Conservation (phyloP, 148 eudicot species). For the Limonium bicolor region DNA sequence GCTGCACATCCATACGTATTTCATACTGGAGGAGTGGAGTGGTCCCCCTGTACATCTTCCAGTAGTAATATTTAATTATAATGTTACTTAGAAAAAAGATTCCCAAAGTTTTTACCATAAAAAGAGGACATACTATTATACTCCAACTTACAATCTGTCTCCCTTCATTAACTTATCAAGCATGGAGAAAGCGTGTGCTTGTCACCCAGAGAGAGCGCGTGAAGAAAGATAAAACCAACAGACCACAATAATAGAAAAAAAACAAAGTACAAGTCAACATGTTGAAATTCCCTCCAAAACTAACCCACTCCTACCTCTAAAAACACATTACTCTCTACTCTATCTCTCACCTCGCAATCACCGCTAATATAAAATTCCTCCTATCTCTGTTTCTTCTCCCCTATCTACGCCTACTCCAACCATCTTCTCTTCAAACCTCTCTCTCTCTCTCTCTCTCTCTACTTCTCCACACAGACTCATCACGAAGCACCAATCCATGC, state of each 20-base stretch:
- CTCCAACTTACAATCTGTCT: too few species aligned
- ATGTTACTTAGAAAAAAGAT: too few species aligned
- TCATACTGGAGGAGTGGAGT: too few species aligned
- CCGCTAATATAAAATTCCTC: neutral
- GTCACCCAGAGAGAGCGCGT: too few species aligned
- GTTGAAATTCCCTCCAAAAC: constrained; percentile 15
- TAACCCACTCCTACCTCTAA: neutral
- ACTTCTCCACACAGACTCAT: neutral
- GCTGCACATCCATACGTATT: too few species aligned
- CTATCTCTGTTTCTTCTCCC: neutral
- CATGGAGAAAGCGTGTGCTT: too few species aligned
- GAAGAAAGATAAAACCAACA: too few species aligned
- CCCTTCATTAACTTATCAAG: too few species aligned
- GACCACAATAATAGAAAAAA: neutral
- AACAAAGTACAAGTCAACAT: constrained; percentile 5
- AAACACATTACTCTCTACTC: neutral
- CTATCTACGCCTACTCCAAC: neutral
- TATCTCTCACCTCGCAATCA: neutral
- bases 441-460: neutral
- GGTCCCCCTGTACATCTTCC: too few species aligned
- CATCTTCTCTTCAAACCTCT: neutral
- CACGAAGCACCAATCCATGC: constrained; percentile 23
- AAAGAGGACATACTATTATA: too few species aligned
- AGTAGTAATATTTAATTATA: too few species aligned
- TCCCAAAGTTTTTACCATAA: too few species aligned